Evolutionary conservation across 2,329 filamentous ascomycete genomes (phyloP), one percentile per base, ranked within the genome.

Genomic region (Tolypocladium inflatum): DNA sequence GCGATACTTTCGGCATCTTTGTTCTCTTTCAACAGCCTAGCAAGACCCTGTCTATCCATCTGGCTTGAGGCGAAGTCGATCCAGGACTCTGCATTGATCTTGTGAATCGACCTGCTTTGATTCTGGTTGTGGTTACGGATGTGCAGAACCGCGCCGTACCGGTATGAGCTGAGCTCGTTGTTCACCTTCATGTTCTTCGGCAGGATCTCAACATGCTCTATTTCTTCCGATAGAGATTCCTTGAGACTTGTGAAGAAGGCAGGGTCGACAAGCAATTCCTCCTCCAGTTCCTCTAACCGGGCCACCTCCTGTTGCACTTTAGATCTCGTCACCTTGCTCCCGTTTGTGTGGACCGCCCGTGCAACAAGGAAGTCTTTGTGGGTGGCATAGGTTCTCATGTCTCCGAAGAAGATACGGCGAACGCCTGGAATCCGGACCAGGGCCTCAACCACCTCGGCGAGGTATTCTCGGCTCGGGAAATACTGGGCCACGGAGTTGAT

Each of bases 111-210:
- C 30, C 30, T 33, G 30, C 30, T 33, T 33, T 33, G 30, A 33
- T 33, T 33, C 30, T 33, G 30, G 7, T 33, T 33, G 30, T 33
- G 30, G 30, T 33, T 33, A 23, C 6, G 19, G 52, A 41, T 19
- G 38, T 54, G n/a, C 8, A 70, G 30, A 1, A 70, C 63, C 6
- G 65, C 68, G 1, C 63, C 63, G 48, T 68, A 70, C 1, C 68
- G 67, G 45, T 68, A 70, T 6, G 54, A 60, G 57, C 64, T 68
- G 13, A 70, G 61, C 41, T 70, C 68, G 37, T 70, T 70, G 15
- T 63, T 66, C 0, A 67, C 67, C 15, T 54, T 35, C 64, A 70
- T 67, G 8, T 26, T 57, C 59, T 70, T 70, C 7, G 68, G 68
- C 0, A 70, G 19, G 19, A 70, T 64, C 45, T 69, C 67, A 3